A percentile compares a stretch with the other conserved stretches of the same genome.
phyloP scores from a whole-genome alignment of 1,284 basidiomycete genomes.

The Ceratobasidium sp. region DNA sequence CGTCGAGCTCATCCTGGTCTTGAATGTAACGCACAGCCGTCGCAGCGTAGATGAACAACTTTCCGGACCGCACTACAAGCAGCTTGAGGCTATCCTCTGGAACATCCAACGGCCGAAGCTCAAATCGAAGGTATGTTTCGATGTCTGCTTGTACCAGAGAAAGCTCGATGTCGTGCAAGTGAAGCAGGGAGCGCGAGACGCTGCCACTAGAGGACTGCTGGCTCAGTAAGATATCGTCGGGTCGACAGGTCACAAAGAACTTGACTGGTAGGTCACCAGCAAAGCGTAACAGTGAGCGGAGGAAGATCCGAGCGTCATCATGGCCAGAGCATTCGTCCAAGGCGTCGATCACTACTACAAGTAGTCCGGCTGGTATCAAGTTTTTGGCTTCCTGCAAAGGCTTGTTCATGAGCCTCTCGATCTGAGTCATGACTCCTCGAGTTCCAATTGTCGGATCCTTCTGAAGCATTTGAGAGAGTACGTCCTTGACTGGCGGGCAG shows the following conservation, averaged over 20 bases:
- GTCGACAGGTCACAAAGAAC: slow-evolving; percentile 45
- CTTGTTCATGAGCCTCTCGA: slow-evolving; percentile 25
- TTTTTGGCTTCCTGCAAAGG: slow-evolving; percentile 30
- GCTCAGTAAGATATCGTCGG: not conserved
- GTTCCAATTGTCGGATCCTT: not conserved
- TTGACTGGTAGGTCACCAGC: slow-evolving; percentile 11
- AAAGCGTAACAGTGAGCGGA: not conserved
- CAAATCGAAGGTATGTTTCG: not conserved
- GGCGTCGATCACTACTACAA: slow-evolving; percentile 44
- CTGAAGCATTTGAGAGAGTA: slow-evolving; percentile 2
- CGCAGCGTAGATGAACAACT: slow-evolving; percentile 42
- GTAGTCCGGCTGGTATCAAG: not conserved
- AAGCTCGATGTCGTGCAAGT: slow-evolving; percentile 31
- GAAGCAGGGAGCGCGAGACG: not conserved
- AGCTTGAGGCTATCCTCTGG: not conserved
- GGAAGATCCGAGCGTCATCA: not conserved
- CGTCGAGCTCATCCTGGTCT: not conserved
- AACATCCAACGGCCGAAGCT: not conserved
- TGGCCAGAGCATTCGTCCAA: slow-evolving; percentile 44
- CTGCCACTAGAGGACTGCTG: not conserved
- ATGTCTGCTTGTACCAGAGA: slow-evolving; percentile 42
- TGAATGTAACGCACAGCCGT: slow-evolving; percentile 34
- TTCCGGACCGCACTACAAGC: slow-evolving; percentile 1
- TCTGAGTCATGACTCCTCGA: slow-evolving; percentile 5
- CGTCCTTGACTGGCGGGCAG: not conserved